Conservation (phyloP, 352 stramenopile species). For the Phytophthora tubulina region DNA sequence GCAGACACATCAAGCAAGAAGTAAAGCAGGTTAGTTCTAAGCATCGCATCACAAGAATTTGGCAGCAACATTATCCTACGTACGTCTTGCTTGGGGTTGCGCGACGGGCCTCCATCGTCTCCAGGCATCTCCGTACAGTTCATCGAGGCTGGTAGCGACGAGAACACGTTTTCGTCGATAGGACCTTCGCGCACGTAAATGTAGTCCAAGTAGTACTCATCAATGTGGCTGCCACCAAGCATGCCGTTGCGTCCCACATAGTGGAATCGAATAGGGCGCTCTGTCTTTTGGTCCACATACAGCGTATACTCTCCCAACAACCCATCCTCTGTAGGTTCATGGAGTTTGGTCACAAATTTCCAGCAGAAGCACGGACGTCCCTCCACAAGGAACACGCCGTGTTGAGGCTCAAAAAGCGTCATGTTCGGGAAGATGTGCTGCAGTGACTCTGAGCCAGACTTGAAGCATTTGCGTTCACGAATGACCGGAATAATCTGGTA, state of each 20-base stretch:
- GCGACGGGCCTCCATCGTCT: constrained; percentile 58
- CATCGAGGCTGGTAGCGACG: constrained; percentile 75
- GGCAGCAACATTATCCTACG: constrained; percentile 11
- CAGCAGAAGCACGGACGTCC: constrained; percentile 84
- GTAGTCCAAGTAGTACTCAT: constrained; percentile 93
- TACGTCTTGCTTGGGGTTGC: constrained; percentile 74
- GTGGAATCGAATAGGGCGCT: constrained; percentile 86
- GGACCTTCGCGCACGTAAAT: constrained; percentile 83
- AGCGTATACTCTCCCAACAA: constrained; percentile 88
- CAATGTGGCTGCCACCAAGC: constrained; percentile 89
- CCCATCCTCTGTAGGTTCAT: constrained; percentile 66
- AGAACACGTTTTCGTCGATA: constrained; percentile 74
- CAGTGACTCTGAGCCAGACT: constrained; percentile 52
- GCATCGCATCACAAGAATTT: constrained; percentile 4
- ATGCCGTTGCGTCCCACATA: constrained; percentile 89
- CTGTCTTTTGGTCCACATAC: constrained; percentile 82
- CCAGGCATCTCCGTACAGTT: constrained; percentile 80
- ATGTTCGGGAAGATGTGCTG: constrained; percentile 91
- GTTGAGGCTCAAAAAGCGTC: constrained; percentile 83
- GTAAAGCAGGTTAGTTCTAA: constrained; percentile 8
- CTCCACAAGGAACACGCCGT: constrained; percentile 78
- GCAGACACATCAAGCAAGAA: constrained; percentile 3
- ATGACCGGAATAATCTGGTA: constrained; percentile 90
- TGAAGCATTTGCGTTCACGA: constrained; percentile 80
- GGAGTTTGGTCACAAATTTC: constrained; percentile 75